Percentiles rank a stretch among this genome's conserved stretches.
phyloP scores from a whole-genome alignment of 2,329 filamentous ascomycete species.

The Apiospora saccharicola region DNA sequence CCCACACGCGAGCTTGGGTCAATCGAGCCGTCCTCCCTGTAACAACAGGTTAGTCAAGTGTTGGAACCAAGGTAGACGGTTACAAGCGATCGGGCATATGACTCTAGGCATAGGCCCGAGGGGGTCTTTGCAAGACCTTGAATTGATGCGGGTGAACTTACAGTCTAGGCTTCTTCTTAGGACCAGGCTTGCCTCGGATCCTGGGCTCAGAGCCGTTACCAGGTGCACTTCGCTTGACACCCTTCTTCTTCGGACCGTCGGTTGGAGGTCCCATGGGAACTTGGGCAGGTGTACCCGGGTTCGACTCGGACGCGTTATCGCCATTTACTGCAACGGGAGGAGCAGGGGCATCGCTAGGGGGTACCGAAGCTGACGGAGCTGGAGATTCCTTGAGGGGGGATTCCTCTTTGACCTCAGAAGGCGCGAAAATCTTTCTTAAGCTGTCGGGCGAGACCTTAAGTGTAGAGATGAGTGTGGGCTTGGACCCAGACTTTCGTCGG shows the following conservation, averaged over 20 bases:
- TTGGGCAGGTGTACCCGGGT: constrained; percentile 63
- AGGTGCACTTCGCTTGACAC: constrained; percentile 72
- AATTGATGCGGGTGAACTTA: constrained; percentile 60
- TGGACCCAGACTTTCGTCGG: constrained; percentile 51
- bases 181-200: constrained; percentile 85
- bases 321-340: constrained; percentile 52
- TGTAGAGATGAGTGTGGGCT: constrained; percentile 53
- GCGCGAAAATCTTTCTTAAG: constrained; percentile 59
- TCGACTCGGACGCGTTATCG: constrained; percentile 67
- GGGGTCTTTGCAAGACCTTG: constrained; percentile 27
- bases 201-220: constrained; percentile 70
- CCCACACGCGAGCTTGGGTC: constrained; percentile 61
- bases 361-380: constrained; percentile 49
- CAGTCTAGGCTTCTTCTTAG: constrained; percentile 95
- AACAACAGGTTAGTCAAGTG: constrained; percentile 39
- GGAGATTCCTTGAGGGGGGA: constrained; percentile 57
- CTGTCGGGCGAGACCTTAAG: constrained; percentile 59
- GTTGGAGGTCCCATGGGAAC: constrained; percentile 66
- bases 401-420: constrained; percentile 52
- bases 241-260: constrained; percentile 77
- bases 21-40: constrained; percentile 68
- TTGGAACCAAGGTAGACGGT: not conserved
- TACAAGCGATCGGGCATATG: not conserved
- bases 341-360: constrained; percentile 41
- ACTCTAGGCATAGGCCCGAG: not conserved